These are phyloP conservation scores for Tetraselmis chui DNA, from an alignment of 139 green algal genomes.

Conservation along the genomic window DNA sequence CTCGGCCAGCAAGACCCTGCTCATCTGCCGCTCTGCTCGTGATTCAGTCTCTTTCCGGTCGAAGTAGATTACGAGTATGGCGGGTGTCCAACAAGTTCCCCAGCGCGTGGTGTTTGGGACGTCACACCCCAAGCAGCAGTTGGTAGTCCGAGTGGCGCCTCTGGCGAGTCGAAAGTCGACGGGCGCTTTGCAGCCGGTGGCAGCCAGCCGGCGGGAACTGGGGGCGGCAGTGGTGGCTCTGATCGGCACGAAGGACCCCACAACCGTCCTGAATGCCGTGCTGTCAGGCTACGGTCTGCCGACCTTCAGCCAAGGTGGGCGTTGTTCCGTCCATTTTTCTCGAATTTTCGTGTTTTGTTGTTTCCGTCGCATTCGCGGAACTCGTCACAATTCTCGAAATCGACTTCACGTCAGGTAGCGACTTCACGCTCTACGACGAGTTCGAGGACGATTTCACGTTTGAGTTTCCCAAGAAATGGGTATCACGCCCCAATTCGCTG, in stretches of 20 bases:
- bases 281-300: neutral
- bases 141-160: no score
- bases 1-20: no score
- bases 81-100: no score
- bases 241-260: neutral
- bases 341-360: neutral
- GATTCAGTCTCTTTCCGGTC: no score
- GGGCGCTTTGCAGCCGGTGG: no score
- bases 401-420: slow-evolving; percentile 5
- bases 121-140: no score
- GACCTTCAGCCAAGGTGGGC: neutral
- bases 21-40: no score
- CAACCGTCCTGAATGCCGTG: neutral
- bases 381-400: neutral
- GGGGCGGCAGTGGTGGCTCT: neutral
- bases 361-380: neutral
- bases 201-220: no score
- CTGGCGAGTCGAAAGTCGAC: no score
- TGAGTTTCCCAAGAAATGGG: slow-evolving; percentile 47
- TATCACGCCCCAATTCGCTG: slow-evolving; percentile 38
- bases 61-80: no score
- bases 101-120: no score
- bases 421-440: slow-evolving; percentile 34
- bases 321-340: neutral
- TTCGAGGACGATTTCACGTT: slow-evolving; percentile 39